phyloP scores from a whole-genome alignment of 129 eudicot species.

The Pseudognaphalium luteoalbum region DNA sequence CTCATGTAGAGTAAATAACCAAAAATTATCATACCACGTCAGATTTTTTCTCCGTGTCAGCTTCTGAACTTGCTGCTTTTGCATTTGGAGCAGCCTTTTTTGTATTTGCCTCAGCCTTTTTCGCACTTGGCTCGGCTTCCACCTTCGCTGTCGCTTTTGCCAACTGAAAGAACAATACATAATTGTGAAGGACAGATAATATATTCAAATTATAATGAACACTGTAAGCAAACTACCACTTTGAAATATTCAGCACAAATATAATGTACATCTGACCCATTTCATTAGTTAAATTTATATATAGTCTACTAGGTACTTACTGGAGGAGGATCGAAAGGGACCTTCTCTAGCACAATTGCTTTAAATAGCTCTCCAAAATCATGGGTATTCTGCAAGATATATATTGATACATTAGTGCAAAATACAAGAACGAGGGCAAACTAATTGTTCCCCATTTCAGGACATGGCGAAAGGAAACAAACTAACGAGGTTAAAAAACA shows the following conservation, averaged over 20 bases:
- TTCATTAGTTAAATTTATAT: constrained; percentile 1
- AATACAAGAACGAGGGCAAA: background rate
- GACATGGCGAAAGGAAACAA: background rate
- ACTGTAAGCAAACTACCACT: background rate
- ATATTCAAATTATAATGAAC: background rate
- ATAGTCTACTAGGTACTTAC: constrained; percentile 45
- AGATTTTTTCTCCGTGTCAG: constrained; percentile 43
- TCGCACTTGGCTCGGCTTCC: constrained; percentile 46
- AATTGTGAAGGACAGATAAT: background rate
- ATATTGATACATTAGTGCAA: background rate
- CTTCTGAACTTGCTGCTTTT: constrained; percentile 48
- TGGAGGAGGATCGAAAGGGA: constrained; percentile 48
- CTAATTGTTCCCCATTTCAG: background rate
- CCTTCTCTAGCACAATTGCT: constrained; percentile 50
- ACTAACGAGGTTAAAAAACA: background rate
- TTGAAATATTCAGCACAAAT: background rate
- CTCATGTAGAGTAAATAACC: background rate
- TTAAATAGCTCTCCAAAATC: constrained; percentile 43
- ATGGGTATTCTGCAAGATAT: constrained; percentile 55
- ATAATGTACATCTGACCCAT: background rate
- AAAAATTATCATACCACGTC: constrained; percentile 44
- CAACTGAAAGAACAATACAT: constrained; percentile 33
- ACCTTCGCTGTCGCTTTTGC: constrained; percentile 40
- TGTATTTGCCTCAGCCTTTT: constrained; percentile 45
- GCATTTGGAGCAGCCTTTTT: constrained; percentile 52